Percentiles rank a stretch among this genome's conserved stretches.
phyloP scores from a whole-genome alignment of 1,284 basidiomycete species.

The Phenoliferia sp. region DNA sequence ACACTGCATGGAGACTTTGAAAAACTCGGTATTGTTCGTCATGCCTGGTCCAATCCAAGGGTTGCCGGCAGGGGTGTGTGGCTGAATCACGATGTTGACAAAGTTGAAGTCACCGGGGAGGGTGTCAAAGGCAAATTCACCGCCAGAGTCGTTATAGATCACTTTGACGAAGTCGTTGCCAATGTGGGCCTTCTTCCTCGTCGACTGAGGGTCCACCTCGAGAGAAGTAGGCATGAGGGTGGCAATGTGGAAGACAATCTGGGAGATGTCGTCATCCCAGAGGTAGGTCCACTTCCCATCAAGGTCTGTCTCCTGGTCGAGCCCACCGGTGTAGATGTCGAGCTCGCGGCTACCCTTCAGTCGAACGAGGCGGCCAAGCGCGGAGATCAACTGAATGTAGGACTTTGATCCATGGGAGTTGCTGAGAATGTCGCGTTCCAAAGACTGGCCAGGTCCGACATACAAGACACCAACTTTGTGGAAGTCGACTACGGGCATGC shows the following conservation, averaged over 20 bases:
- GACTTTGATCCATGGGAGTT: slow-evolving; percentile 92
- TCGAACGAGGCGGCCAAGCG: slow-evolving; percentile 81
- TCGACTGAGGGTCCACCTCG: slow-evolving; percentile 60
- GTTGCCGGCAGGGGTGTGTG: slow-evolving; percentile 61
- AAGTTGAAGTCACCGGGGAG: slow-evolving; percentile 91
- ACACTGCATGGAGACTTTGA: slow-evolving; percentile 69
- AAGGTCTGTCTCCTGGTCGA: slow-evolving; percentile 81
- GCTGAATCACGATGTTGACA: slow-evolving; percentile 94
- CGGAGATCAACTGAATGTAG: slow-evolving; percentile 87
- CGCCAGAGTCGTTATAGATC: slow-evolving; percentile 93
- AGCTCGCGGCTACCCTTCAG: slow-evolving; percentile 71
- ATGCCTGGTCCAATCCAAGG: slow-evolving; percentile 37
- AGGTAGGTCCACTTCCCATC: slow-evolving; percentile 85
- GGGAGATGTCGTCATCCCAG: slow-evolving; percentile 97
- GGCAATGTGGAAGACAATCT: slow-evolving; percentile 91
- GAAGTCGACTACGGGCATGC: slow-evolving; percentile 91
- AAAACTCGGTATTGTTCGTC: slow-evolving; percentile 75
- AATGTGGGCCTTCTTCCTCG: slow-evolving; percentile 84
- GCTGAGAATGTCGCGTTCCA: slow-evolving; percentile 78
- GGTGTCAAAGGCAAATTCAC: slow-evolving; percentile 79
- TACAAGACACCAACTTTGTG: slow-evolving; percentile 97
- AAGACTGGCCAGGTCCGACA: slow-evolving; percentile 82
- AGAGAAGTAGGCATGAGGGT: slow-evolving; percentile 89
- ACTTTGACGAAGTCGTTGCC: slow-evolving; percentile 94
- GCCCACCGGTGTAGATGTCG: slow-evolving; percentile 90